These are phyloP conservation scores for Cymbidium sinense DNA, from an alignment of 106 monocot genomes.

Conservation along the genomic window DNA sequence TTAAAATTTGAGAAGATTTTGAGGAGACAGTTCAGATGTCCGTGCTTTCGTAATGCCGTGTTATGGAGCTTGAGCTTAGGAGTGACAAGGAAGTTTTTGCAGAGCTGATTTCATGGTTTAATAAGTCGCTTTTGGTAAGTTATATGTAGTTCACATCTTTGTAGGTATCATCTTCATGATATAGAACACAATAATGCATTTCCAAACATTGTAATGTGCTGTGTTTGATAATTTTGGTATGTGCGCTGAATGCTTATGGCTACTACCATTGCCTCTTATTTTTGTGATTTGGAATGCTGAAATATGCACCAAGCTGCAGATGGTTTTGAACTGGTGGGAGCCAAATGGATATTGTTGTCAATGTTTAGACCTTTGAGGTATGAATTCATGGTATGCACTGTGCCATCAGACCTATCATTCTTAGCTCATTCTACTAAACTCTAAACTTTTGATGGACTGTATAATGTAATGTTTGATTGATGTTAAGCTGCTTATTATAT, in stretches of 20 bases:
- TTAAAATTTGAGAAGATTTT: no score
- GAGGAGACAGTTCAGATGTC: neutral
- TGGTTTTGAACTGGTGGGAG: neutral
- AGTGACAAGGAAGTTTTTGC: neutral
- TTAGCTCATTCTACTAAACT: neutral
- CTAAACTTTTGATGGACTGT: neutral
- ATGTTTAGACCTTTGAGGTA: no score
- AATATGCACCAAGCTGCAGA: neutral
- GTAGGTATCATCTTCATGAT: neutral
- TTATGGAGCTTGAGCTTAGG: neutral
- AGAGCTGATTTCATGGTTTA: neutral
- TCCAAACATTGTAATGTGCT: neutral
- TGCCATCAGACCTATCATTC: neutral
- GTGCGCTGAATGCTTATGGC: neutral
- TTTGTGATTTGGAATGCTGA: neutral
- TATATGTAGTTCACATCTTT: neutral
- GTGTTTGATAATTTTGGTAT: neutral
- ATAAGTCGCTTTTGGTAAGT: neutral
- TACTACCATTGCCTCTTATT: neutral
- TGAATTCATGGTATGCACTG: no score
- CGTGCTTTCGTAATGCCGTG: neutral
- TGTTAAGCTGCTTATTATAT: neutral
- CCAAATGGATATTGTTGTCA: no score
- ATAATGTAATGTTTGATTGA: neutral
- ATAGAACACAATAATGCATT: conserved; percentile 3